Evolutionary conservation across 495 filamentous ascomycete genomes (phyloP), one percentile per base, ranked within the genome.

Genomic region (Cetradonia linearis): DNA sequence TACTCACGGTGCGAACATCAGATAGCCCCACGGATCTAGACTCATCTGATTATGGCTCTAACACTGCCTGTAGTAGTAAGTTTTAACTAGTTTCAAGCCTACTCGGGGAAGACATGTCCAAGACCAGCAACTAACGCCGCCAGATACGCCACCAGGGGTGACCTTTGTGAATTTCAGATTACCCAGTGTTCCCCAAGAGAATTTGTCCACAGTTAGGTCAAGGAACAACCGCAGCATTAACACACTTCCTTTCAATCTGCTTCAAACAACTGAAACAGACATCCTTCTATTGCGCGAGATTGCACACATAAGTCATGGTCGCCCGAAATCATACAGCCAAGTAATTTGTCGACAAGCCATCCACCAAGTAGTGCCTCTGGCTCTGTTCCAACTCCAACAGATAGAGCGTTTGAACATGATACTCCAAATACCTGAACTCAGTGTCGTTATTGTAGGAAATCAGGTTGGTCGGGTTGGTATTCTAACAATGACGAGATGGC

Each of bases 341-440:
- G 58, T 80, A 3, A 63, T 85, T 30, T 76, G 74, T 61, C 71
- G 71, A 54, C 63, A 70, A 2, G 76, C 76, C 25, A 75, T 86
- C 25, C 71, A 69, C 46, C 76, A 78, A 61, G 64, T 62, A 13
- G 65, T 73, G 49, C 67, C 66, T n/a, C 70, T 67, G 13, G 72
- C 59, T 18, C 68, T 77, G 16, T 67, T 71, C n/a, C 69, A 71
- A 27, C 72, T 75, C 38, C 47, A 59, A 37, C 63, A 68, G 23
- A 78, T 77, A 58, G 80, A 91, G 66, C 85, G 92, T 5, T 74
- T 95, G 30, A 88, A 86, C 72, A 86, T 92, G 82, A 71, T 86
- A 7, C 72, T 83, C 28, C 81, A 87, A 58, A 81, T 96, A 30
- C 87, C 88, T 0, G 87, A 93, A 60, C 77, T 94, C 20, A 87